Conservation (phyloP, 176 grass and related monocot genomes). For the Ensete glaucum region DNA sequence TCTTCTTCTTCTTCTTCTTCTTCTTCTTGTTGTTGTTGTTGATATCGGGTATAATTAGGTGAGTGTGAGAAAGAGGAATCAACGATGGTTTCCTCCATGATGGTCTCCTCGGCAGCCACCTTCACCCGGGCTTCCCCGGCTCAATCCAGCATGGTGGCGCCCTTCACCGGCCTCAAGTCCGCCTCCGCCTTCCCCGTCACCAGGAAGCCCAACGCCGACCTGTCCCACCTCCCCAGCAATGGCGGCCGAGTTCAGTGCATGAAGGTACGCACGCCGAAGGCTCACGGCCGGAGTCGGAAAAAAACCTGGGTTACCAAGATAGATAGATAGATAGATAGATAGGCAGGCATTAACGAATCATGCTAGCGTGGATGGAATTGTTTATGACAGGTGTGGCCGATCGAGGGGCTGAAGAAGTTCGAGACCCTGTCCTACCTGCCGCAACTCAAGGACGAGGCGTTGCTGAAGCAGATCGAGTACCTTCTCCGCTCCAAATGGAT, state of each 20-base stretch:
- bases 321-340: too few relatives aligned
- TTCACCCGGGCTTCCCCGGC: slow-evolving; percentile 1
- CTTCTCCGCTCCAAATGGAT: slow-evolving; percentile 3
- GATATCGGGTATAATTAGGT: neutral
- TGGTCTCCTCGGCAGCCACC: neutral
- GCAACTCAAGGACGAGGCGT: neutral
- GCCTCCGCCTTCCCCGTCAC: slow-evolving; percentile 1
- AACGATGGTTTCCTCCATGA: slow-evolving; percentile 5
- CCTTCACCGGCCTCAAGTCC: slow-evolving; percentile 10
- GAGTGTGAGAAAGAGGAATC: neutral
- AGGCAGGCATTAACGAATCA: neutral
- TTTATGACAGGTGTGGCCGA: slow-evolving; percentile 1
- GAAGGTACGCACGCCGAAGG: neutral
- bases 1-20: neutral
- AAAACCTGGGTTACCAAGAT: neutral
- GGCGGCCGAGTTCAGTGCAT: slow-evolving; percentile 12
- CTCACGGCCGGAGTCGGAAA: neutral
- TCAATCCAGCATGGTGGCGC: neutral
- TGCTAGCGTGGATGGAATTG: neutral
- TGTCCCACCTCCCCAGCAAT: slow-evolving; percentile 13
- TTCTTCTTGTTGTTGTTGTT: too few relatives aligned
- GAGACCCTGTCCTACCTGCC: slow-evolving; percentile 11
- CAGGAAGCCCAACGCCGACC: slow-evolving; percentile 6
- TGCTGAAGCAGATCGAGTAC: slow-evolving; percentile 16
- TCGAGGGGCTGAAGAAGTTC: neutral